Base-by-base conservation (phyloP, 2,329 filamentous ascomycete species). In the Aureobasidium sp. region DNA sequence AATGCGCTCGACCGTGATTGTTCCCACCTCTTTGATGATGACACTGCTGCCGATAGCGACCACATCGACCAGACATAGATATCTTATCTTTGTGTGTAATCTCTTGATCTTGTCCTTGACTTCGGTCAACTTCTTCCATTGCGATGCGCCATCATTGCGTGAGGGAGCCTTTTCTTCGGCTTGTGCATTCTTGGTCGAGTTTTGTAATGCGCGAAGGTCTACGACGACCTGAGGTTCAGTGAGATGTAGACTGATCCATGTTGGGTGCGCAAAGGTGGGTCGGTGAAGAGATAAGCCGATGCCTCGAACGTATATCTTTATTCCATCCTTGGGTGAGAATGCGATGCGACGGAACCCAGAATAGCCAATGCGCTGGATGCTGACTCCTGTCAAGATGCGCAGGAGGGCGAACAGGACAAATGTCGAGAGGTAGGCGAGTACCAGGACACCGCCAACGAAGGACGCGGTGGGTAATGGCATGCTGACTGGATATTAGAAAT, bases 251-350 rank as follows among this genome's bases (percentile, higher is more conserved):
- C 92, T 97, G 69, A 96, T 79, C 92, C 93, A 97, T 65, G 95
- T 97, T 48, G 94, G 94, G 74, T 97, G 92, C 51, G 93, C 91
- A 76, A 99, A 97, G 6, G 94, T 97, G 13, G 94, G 94, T 5
- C 92, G 87, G 76, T 99, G 94, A 66, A 97, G 76, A 63, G 90
- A 88, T 69, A 99, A 81, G 48, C 94, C 92, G 59, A 99, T 81
- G 56, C 92, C 90, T 56, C 94, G 87, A 62, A 99, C 87, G 74
- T 96, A 91, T 74, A 99, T 85, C 70, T 88, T 88, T 70, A 96
- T 79, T 68, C 94, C 94, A 83, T 96, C 91, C 75, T 84, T 87
- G 32, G 91, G 91, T 15, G 90, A 90, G 74, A 95, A 97, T 63
- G 92, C 88, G 65, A 99, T 88, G 68, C 93, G 88, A 66, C 93